These are phyloP conservation scores for Quercus ilex DNA, from an alignment of 306 rosid genomes.

Conservation along the genomic window DNA sequence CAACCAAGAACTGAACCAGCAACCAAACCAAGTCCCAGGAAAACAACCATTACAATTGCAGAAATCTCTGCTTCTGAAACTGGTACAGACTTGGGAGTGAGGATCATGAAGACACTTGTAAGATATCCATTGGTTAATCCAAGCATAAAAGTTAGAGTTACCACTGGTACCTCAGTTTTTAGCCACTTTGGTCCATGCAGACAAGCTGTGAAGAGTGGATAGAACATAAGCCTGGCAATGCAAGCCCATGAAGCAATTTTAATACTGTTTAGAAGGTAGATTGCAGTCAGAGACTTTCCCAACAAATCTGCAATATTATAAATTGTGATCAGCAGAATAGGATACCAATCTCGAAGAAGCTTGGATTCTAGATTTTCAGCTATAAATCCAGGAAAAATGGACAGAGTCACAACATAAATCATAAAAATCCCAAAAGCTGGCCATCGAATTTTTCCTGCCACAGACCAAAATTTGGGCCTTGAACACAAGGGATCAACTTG, in stretches of 20 bases:
- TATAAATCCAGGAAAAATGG: constrained; percentile 87
- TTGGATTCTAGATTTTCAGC: constrained; percentile 74
- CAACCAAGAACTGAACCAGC: constrained; percentile 86
- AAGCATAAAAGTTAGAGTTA: constrained; percentile 68
- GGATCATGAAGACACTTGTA: constrained; percentile 84
- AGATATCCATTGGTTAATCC: constrained; percentile 79
- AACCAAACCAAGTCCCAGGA: constrained; percentile 82
- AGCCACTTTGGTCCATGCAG: constrained; percentile 85
- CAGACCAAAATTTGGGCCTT: constrained; percentile 49
- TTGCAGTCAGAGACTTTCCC: constrained; percentile 79
- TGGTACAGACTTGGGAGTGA: constrained; percentile 59
- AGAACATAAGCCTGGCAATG: constrained; percentile 59
- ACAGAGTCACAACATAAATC: constrained; percentile 73
- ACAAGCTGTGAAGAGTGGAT: constrained; percentile 77
- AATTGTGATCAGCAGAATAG: constrained; percentile 72
- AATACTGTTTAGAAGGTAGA: constrained; percentile 49
- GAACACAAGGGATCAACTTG: constrained; percentile 41
- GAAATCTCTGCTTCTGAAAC: constrained; percentile 65
- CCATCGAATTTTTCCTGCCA: constrained; percentile 50
- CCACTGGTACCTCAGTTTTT: constrained; percentile 61
- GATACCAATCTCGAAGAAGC: constrained; percentile 81
- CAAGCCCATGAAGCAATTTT: constrained; percentile 61
- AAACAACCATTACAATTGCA: constrained; percentile 76
- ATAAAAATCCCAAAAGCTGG: constrained; percentile 71
- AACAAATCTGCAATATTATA: constrained; percentile 71